phyloP scores from a whole-genome alignment of 345 rosid species.

The Acer campestre region DNA sequence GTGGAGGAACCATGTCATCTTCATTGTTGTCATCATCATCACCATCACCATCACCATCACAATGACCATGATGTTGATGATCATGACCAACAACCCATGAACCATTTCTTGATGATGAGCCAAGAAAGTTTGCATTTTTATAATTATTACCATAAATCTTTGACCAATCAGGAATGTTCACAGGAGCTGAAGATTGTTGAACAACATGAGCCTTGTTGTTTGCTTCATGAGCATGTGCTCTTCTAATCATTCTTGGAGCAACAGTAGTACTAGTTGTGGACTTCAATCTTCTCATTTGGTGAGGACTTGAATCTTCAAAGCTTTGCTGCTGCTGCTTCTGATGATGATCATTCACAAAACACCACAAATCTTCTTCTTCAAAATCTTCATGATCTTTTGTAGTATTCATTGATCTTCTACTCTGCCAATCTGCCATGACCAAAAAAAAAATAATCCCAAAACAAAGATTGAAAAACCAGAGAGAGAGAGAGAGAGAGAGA shows the following conservation, averaged over 20 bases:
- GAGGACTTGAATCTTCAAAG: constrained; percentile 42
- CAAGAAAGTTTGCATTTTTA: constrained; percentile 20
- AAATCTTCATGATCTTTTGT: constrained; percentile 51
- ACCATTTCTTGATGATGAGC: constrained; percentile 20
- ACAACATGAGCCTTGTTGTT: constrained; percentile 7
- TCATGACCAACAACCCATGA: constrained; percentile 22
- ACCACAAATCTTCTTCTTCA: constrained; percentile 79
- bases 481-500: background rate
- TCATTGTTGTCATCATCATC: constrained; percentile 29
- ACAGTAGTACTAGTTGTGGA: constrained; percentile 19
- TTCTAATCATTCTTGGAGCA: constrained; percentile 45
- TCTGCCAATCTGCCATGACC: constrained; percentile 42
- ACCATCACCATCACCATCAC: background rate
- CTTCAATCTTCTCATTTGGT: constrained; percentile 40
- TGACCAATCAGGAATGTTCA: constrained; percentile 93
- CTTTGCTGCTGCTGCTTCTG: background rate
- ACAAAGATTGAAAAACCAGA: background rate
- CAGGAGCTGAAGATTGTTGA: constrained; percentile 75
- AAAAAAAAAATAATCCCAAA: background rate
- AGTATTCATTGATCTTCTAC: too few species aligned
- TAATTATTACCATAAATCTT: constrained; percentile 58
- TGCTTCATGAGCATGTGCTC: constrained; percentile 26
- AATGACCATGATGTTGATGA: background rate
- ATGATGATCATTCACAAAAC: constrained; percentile 30
- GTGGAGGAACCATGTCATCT: constrained; percentile 74